Conservation (phyloP, 768 basidiomycete species). For the Hericium alpestre region DNA sequence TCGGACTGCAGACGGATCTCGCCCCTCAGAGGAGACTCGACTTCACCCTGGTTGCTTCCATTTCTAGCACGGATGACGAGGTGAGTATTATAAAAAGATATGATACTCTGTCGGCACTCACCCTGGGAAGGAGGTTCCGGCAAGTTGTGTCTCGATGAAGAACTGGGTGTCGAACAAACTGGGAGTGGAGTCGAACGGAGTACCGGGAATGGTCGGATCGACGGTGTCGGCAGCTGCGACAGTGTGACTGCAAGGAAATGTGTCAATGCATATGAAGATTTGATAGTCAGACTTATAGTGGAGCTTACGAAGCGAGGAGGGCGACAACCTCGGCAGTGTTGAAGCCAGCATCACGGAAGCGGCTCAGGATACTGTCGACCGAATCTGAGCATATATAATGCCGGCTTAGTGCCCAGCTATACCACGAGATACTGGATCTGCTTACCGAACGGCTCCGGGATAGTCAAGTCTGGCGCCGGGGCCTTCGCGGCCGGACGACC, state of each 20-base stretch:
- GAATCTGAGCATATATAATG: conserved; percentile 4
- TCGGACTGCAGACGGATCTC: conserved; percentile 38
- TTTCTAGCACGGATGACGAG: conserved; percentile 17
- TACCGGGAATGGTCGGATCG: conserved; percentile 20
- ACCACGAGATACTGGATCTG: background rate
- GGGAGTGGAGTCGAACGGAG: conserved; percentile 39
- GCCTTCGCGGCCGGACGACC: conserved; percentile 24
- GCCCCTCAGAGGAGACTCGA: conserved; percentile 27
- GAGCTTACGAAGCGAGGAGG: conserved; percentile 23
- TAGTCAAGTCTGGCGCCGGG: conserved; percentile 20
- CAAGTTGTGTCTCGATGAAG: conserved; percentile 33
- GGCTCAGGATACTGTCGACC: conserved; percentile 17
- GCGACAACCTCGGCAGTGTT: conserved; percentile 23
- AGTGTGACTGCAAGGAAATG: conserved; percentile 5
- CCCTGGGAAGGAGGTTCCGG: conserved; percentile 34
- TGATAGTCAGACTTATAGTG: background rate
- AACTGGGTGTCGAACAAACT: conserved; percentile 33
- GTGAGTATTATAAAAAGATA: background rate
- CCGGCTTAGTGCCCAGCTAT: background rate
- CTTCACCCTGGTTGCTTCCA: conserved; percentile 29
- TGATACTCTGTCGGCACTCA: background rate
- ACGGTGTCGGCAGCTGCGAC: conserved; percentile 13
- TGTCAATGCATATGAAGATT: background rate
- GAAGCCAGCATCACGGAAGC: conserved; percentile 27
- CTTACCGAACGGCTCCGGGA: conserved; percentile 21